These are phyloP conservation scores for Chrysoporthe cubensis DNA, from an alignment of 2,329 filamentous ascomycete species.

Conservation along the genomic window DNA sequence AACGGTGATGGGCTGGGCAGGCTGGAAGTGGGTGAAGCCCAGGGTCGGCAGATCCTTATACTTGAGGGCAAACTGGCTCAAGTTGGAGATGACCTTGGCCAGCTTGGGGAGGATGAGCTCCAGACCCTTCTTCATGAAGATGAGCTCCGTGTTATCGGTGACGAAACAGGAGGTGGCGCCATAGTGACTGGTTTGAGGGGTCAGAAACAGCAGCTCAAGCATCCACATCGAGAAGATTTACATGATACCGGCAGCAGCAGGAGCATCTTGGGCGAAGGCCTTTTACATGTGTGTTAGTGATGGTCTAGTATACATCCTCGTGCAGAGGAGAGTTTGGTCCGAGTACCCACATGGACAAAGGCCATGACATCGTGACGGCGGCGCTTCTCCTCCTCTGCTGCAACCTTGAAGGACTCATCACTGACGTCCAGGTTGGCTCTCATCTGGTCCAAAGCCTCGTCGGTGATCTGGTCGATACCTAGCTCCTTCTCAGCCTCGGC, in stretches of 20 bases:
- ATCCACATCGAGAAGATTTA: too few relatives aligned
- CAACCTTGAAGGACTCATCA: constrained; percentile 77
- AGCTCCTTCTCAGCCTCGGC: constrained; percentile 83
- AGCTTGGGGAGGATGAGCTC: constrained; percentile 78
- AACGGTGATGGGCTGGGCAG: constrained; percentile 64
- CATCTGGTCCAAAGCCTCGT: constrained; percentile 78
- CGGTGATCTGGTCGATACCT: constrained; percentile 70
- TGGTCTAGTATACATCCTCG: too few relatives aligned
- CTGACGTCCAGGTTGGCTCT: constrained; percentile 73
- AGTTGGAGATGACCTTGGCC: constrained; percentile 76
- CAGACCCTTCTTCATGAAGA: constrained; percentile 75
- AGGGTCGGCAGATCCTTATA: constrained; percentile 72
- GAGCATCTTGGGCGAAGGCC: constrained; percentile 73
- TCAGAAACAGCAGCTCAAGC: too few relatives aligned
- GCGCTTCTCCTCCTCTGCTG: constrained; percentile 75
- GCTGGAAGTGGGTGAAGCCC: constrained; percentile 76
- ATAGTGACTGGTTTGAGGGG: neutral
- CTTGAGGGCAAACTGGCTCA: constrained; percentile 72
- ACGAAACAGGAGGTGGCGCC: constrained; percentile 53
- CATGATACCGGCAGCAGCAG: constrained; percentile 80
- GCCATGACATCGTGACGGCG: constrained; percentile 62
- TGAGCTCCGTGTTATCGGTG: constrained; percentile 78
- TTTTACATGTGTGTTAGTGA: constrained; percentile 38
- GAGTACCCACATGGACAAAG: too few relatives aligned
- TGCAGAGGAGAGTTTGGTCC: too few relatives aligned